Evolutionary conservation across 768 basidiomycete genomes (phyloP).

Genomic region (Pleurotus platypus): DNA sequence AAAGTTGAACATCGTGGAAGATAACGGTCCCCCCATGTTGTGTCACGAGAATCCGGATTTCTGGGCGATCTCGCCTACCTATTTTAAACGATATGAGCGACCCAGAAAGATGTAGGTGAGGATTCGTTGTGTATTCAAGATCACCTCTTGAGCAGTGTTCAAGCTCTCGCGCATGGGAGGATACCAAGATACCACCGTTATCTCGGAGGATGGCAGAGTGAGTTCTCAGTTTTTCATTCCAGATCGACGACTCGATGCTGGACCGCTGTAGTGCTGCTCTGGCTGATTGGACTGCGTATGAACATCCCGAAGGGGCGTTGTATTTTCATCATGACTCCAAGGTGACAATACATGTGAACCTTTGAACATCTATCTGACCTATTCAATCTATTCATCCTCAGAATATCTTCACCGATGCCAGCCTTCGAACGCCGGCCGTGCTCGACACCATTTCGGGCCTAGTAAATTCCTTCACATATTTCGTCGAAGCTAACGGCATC

Average conservation of each 20-base stretch:
- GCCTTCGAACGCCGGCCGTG: slow-evolving; percentile 15
- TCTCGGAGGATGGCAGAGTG: background rate
- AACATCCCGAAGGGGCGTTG: slow-evolving; percentile 60
- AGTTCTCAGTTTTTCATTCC: background rate
- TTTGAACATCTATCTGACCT: no score
- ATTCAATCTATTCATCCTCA: background rate
- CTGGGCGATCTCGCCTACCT: background rate
- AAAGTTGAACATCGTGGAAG: no score
- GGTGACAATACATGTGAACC: no score
- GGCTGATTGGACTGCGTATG: slow-evolving; percentile 39
- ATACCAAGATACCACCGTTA: background rate
- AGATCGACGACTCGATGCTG: background rate
- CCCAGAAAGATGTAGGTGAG: background rate
- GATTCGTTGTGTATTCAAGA: background rate
- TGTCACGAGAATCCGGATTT: background rate
- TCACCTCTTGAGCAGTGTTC: background rate
- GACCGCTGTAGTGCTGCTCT: slow-evolving; percentile 8
- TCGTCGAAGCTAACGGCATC: slow-evolving; percentile 13
- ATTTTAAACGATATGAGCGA: background rate
- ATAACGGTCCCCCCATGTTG: background rate
- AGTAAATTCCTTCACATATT: slow-evolving; percentile 6
- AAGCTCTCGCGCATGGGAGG: background rate
- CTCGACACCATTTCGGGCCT: slow-evolving; percentile 10
- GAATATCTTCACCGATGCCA: slow-evolving; percentile 23
- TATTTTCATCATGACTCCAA: slow-evolving; percentile 45